Conservation (phyloP, 1,284 basidiomycete species). For the Cryptococcus sp. region DNA sequence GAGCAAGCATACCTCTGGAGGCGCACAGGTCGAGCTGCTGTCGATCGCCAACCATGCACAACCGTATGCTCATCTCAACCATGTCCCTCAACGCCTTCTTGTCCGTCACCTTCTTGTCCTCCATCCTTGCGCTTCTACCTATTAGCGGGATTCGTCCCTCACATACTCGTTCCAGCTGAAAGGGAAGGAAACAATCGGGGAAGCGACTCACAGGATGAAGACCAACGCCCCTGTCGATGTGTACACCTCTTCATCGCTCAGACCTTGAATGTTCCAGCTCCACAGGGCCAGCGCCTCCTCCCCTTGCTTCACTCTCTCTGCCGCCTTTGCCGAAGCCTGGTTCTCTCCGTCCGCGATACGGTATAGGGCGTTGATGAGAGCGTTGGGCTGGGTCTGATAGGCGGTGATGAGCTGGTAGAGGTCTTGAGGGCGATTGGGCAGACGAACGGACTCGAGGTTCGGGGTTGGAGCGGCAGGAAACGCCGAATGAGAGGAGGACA, state of each 20-base stretch:
- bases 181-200: too few relatives aligned
- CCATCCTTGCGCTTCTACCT: too few relatives aligned
- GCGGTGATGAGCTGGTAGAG: too few relatives aligned
- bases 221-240: constrained; percentile 21
- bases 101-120: neutral
- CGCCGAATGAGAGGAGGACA: neutral
- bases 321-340: constrained; percentile 2
- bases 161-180: too few relatives aligned
- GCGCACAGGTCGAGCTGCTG: constrained; percentile 4
- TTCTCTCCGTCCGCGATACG: constrained; percentile 1
- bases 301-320: constrained; percentile 10
- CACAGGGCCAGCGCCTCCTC: constrained; percentile 16
- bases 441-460: neutral
- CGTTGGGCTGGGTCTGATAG: neutral
- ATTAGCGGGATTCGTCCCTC: too few relatives aligned
- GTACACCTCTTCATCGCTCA: constrained; percentile 15
- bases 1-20: constrained; percentile 13
- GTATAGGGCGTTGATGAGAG: neutral
- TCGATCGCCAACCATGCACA: constrained; percentile 8
- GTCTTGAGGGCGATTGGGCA: constrained; percentile 1
- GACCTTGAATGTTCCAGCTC: constrained; percentile 9
- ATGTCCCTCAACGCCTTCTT: neutral
- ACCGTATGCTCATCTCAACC: neutral
- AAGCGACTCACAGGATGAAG: constrained; percentile 36
- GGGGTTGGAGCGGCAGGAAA: neutral